phyloP scores from a whole-genome alignment of 371 early-diverging fungal genomes.

The Mortierella sp. region DNA sequence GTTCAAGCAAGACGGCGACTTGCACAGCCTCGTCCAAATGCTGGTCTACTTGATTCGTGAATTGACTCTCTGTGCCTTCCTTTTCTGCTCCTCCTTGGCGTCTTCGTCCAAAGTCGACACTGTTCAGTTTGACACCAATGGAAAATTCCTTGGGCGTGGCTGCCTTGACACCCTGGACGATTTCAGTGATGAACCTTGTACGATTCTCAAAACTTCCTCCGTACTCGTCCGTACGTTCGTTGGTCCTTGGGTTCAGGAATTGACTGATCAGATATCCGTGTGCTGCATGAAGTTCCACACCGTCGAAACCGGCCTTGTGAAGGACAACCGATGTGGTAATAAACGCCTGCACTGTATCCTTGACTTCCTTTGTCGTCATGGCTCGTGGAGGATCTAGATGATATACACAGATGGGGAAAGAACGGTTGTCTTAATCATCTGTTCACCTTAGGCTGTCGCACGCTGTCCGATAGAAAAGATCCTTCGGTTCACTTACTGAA shows the following conservation, averaged over 20 bases:
- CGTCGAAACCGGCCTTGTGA: slow-evolving; percentile 68
- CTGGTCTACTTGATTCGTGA: slow-evolving; percentile 10
- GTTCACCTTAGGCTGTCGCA: too few species aligned
- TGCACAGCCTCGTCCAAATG: slow-evolving; percentile 24
- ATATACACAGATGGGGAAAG: too few species aligned
- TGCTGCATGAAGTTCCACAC: slow-evolving; percentile 75
- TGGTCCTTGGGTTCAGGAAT: slow-evolving; percentile 62
- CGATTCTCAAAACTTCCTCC: slow-evolving; percentile 67
- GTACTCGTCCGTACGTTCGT: slow-evolving; percentile 71
- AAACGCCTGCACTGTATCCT: slow-evolving; percentile 54
- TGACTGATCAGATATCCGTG: slow-evolving; percentile 72
- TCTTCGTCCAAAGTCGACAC: slow-evolving; percentile 26
- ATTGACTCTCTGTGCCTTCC: not conserved
- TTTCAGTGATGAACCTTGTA: slow-evolving; percentile 57
- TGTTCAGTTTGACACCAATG: slow-evolving; percentile 34
- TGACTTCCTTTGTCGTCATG: slow-evolving; percentile 57
- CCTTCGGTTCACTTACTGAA: slow-evolving; percentile 8
- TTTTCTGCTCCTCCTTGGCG: not conserved
- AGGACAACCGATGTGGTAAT: slow-evolving; percentile 56
- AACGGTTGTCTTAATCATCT: too few species aligned
- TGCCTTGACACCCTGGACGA: slow-evolving; percentile 52
- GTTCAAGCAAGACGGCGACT: slow-evolving; percentile 15
- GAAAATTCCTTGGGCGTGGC: slow-evolving; percentile 13
- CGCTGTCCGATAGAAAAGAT: too few species aligned
- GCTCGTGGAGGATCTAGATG: slow-evolving; percentile 15